Percentiles rank a stretch among this genome's conserved stretches.
Evolutionary conservation across 495 filamentous ascomycete species (phyloP).

Genomic region (Neurospora sp.): DNA sequence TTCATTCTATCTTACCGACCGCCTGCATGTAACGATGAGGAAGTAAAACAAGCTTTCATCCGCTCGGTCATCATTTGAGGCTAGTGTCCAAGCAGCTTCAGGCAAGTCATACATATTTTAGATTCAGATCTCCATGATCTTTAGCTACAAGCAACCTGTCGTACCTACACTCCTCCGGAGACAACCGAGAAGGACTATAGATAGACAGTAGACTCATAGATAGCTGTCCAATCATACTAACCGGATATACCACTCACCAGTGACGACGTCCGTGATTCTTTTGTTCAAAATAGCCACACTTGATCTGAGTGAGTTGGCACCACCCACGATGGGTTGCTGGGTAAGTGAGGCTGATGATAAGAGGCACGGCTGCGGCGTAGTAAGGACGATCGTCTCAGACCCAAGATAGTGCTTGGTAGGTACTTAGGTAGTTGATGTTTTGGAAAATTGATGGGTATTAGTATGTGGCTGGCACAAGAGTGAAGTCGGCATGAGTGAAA

Average conservation of each 20-base stretch:
- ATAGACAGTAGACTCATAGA: no score
- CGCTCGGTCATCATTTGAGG: neutral
- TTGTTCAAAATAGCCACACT: neutral
- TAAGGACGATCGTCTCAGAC: neutral
- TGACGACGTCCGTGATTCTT: neutral
- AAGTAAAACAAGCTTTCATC: neutral
- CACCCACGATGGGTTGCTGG: neutral
- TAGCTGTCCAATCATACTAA: neutral
- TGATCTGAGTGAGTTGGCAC: neutral
- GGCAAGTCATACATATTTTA: neutral
- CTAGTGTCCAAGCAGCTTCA: neutral
- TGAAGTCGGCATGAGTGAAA: neutral
- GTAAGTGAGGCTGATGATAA: neutral
- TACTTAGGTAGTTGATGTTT: no score
- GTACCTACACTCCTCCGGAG: neutral
- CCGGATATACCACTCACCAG: neutral
- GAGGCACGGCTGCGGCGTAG: neutral
- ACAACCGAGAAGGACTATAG: neutral
- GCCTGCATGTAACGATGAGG: neutral
- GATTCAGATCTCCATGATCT: neutral
- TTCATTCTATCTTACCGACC: neutral
- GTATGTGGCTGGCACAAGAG: neutral
- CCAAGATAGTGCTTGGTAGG: neutral
- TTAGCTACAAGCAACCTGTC: neutral
- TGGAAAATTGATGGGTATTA: no score